phyloP scores from a whole-genome alignment of 2,329 filamentous ascomycete genomes.

The Magnaporthales sp. region DNA sequence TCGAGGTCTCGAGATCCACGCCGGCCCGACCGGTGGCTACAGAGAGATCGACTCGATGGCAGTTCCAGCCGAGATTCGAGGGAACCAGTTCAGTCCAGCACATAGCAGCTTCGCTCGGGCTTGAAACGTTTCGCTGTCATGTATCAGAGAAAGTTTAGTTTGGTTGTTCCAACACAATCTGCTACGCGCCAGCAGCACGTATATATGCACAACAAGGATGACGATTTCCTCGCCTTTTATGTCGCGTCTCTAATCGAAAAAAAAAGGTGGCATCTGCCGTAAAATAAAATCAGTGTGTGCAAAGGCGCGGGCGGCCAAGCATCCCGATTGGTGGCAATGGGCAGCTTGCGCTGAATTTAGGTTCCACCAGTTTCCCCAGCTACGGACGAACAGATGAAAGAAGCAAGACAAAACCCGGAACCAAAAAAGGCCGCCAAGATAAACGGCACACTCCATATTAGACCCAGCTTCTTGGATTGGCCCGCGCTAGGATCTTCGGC shows the following conservation, averaged over 20 bases:
- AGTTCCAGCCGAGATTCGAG: not conserved
- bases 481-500: constrained; percentile 1
- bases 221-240: not conserved
- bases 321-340: not conserved
- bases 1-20: constrained; percentile 5
- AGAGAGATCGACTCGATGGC: not conserved
- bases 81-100: no score
- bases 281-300: not conserved
- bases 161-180: not conserved
- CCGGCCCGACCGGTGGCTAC: not conserved
- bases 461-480: not conserved
- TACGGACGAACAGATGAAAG: not conserved
- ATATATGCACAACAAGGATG: not conserved
- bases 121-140: not conserved
- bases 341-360: not conserved
- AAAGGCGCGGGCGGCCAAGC: not conserved
- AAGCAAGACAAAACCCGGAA: not conserved
- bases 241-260: not conserved
- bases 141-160: not conserved
- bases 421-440: not conserved
- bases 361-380: not conserved
- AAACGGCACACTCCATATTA: not conserved
- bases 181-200: not conserved
- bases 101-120: not conserved
- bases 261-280: not conserved